Evolutionary conservation across 225 moss, liverwort and hornwort genomes (phyloP).

Genomic region (Physcomitrellopsis africana): DNA sequence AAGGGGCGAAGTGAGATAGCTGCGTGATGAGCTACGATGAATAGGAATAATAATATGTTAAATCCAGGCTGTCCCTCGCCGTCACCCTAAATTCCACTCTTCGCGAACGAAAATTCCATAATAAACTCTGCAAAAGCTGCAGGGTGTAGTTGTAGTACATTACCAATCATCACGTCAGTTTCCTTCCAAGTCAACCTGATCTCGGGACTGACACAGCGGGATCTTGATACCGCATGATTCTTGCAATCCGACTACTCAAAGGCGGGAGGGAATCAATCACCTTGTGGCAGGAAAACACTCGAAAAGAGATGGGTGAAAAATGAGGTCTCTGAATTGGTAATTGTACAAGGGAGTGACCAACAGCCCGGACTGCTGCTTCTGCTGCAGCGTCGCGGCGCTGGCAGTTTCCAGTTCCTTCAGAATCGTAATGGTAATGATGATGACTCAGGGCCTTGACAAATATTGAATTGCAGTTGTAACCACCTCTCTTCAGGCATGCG

Average conservation of each 20-base stretch:
- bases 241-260: background rate
- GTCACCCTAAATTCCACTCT: too few relatives aligned
- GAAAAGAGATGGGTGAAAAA: background rate
- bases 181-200: constrained; percentile 40
- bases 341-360: background rate
- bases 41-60: too few relatives aligned
- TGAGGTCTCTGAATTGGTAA: constrained; percentile 10
- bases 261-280: too few relatives aligned
- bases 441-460: constrained; percentile 32
- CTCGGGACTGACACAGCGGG: constrained; percentile 7
- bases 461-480: constrained; percentile 55
- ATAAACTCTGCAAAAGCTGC: background rate
- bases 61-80: too few relatives aligned
- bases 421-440: constrained; percentile 24
- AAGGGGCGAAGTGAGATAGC: background rate
- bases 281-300: background rate
- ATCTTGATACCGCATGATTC: constrained; percentile 16
- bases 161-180: constrained; percentile 39
- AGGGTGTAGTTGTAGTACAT: constrained; percentile 1
- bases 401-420: constrained; percentile 30
- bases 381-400: background rate
- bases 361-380: too few relatives aligned
- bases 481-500: constrained; percentile 38
- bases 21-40: background rate
- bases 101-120: too few relatives aligned